phyloP scores from a whole-genome alignment of 129 eudicot genomes.

The Flaveria bidentis region DNA sequence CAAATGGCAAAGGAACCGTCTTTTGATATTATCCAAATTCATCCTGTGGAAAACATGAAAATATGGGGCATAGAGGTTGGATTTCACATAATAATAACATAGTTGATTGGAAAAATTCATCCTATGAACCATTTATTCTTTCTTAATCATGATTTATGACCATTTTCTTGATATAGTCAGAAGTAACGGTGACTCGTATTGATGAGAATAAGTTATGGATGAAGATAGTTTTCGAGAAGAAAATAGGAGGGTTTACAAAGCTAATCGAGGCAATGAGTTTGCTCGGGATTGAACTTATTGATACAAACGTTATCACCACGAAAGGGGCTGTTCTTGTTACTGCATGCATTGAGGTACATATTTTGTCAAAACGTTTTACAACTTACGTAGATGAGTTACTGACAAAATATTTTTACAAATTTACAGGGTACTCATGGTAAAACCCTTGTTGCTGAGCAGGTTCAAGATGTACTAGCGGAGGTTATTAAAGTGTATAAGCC shows the following conservation, averaged over 20 bases:
- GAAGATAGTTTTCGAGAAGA: conserved; percentile 58
- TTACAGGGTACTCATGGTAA: conserved; percentile 50
- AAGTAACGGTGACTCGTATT: conserved; percentile 52
- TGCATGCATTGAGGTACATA: conserved; percentile 53
- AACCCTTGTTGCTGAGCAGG: conserved; percentile 39
- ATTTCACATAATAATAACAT: background rate
- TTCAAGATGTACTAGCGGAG: conserved; percentile 39
- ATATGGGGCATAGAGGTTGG: conserved; percentile 62
- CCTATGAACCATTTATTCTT: background rate
- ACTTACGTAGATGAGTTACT: background rate
- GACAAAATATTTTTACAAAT: background rate
- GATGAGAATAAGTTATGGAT: conserved; percentile 65
- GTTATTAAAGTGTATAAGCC: conserved; percentile 35
- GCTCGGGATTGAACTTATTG: conserved; percentile 53
- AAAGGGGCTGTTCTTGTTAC: conserved; percentile 72
- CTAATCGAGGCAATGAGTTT: conserved; percentile 55
- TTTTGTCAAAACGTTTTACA: background rate
- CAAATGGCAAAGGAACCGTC: conserved; percentile 39
- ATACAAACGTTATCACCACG: conserved; percentile 55
- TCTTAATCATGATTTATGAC: background rate
- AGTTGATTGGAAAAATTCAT: background rate
- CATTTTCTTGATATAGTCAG: conserved; percentile 38
- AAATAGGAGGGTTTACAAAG: conserved; percentile 49
- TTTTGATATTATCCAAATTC: conserved; percentile 25
- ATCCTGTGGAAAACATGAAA: conserved; percentile 48